Evolutionary conservation across 805 yeast species (phyloP), one percentile per base, ranked within the genome.

Genomic region (Wickerhamomyces chambardii): DNA sequence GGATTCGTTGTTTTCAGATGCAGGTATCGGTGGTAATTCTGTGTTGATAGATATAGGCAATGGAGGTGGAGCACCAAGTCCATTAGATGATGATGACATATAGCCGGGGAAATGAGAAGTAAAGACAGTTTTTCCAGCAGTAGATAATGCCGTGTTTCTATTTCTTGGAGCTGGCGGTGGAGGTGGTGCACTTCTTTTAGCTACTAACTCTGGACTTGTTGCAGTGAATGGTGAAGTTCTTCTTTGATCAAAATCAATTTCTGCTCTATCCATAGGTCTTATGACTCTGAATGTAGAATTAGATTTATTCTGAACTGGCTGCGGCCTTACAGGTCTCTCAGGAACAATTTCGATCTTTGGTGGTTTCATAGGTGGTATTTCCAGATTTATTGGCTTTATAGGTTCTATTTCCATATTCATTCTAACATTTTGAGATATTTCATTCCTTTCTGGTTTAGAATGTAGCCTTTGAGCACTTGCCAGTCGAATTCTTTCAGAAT

Each of bases 161-260:
- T n/a, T n/a, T n/a, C n/a, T n/a, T n/a, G 27, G n/a, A 24, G 27
- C n/a, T 8, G 18, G 29, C 3, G 86, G 84, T 4, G 86, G 84
- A 6, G 80, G 82, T 0, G 86, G 87, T 0, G 86, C 82, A 11
- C 68, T 75, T 46, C 95, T 61, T 38, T 67, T 71, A 0, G 95
- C 92, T 9, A 82, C 74, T 17, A 83, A 61, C 37, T 64, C 70
- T 1, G 78, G 68, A 2, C 60, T 59, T 15, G 60, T 51, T 15
- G n/a, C 22, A 8, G 63, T 75, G 48, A 72, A 83, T 2, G 95
- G 94, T 1, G 95, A 79, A 31, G 74, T 75, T 30, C 95, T 60
- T 34, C 86, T 66, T 45, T 81, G 75, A 47, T 85, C 92, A 50
- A 85, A 85, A 54, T 87, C 87, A 40, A 84, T 84, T 47, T 83